Conservation (phyloP, 2,329 filamentous ascomycete species). For the Dothistroma septosporum region DNA sequence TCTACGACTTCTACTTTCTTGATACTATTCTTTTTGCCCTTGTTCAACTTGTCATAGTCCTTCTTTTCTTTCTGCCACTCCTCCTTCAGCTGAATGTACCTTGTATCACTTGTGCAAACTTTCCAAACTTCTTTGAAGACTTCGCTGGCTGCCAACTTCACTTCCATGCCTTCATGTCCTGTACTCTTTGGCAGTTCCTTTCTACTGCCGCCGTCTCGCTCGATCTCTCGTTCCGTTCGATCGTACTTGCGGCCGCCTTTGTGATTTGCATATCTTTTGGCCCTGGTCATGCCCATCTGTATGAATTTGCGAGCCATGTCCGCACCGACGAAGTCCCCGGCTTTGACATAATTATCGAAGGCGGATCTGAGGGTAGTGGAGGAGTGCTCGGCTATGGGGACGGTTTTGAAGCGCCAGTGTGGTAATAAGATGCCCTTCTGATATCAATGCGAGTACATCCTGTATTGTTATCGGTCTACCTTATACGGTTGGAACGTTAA, state of each 20-base stretch:
- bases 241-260: slow-evolving; percentile 54
- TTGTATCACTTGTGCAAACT: slow-evolving; percentile 42
- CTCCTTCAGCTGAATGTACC: slow-evolving; percentile 45
- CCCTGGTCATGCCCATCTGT: slow-evolving; percentile 62
- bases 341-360: slow-evolving; percentile 51
- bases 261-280: slow-evolving; percentile 36
- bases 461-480: not conserved
- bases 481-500: slow-evolving; percentile 63
- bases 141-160: slow-evolving; percentile 49
- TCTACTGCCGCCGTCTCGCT: slow-evolving; percentile 24
- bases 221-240: slow-evolving; percentile 33
- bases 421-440: slow-evolving; percentile 47
- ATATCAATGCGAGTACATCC: slow-evolving; percentile 32
- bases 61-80: slow-evolving; percentile 48
- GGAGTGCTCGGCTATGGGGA: slow-evolving; percentile 49
- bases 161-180: slow-evolving; percentile 44
- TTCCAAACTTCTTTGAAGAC: slow-evolving; percentile 51
- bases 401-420: slow-evolving; percentile 57
- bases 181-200: slow-evolving; percentile 43
- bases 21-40: slow-evolving; percentile 9
- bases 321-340: slow-evolving; percentile 59
- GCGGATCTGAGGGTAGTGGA: slow-evolving; percentile 47
- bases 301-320: slow-evolving; percentile 63
- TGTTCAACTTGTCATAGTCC: slow-evolving; percentile 35
- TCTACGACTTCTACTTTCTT: slow-evolving; percentile 1